phyloP scores from a whole-genome alignment of 2,329 filamentous ascomycete species.

The Penicillium corylophilum region DNA sequence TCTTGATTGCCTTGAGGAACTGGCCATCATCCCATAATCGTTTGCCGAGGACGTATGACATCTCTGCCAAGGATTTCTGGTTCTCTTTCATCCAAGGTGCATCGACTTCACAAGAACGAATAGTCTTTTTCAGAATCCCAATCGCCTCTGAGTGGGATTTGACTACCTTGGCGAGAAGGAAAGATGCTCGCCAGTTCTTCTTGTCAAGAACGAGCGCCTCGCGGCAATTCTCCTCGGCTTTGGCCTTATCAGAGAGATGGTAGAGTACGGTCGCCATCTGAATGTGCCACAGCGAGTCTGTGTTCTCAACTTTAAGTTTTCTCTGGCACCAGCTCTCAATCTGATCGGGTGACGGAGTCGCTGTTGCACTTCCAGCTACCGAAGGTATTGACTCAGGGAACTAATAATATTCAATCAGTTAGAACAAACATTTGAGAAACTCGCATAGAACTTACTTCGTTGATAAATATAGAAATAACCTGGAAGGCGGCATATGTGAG shows the following conservation, averaged over 20 bases:
- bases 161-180: conserved; percentile 20
- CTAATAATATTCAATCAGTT: background rate
- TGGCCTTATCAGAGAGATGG: conserved; percentile 8
- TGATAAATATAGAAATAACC: background rate
- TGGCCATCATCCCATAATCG: conserved; percentile 3
- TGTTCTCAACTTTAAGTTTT: conserved; percentile 1
- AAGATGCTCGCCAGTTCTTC: conserved; percentile 24
- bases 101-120: background rate
- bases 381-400: background rate
- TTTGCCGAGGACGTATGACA: conserved; percentile 10
- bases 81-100: conserved; percentile 8
- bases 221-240: conserved; percentile 22
- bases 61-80: conserved; percentile 7
- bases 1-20: background rate
- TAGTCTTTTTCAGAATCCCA: conserved; percentile 9
- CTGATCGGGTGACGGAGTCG: background rate
- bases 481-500: background rate
- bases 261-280: conserved; percentile 25
- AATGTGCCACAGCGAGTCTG: conserved; percentile 18
- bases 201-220: conserved; percentile 17
- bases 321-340: conserved; percentile 15
- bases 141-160: no score
- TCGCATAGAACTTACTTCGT: background rate
- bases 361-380: background rate
- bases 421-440: background rate